Conservation (phyloP, 2,329 filamentous ascomycete genomes). For the Cryphonectria nitschkei region DNA sequence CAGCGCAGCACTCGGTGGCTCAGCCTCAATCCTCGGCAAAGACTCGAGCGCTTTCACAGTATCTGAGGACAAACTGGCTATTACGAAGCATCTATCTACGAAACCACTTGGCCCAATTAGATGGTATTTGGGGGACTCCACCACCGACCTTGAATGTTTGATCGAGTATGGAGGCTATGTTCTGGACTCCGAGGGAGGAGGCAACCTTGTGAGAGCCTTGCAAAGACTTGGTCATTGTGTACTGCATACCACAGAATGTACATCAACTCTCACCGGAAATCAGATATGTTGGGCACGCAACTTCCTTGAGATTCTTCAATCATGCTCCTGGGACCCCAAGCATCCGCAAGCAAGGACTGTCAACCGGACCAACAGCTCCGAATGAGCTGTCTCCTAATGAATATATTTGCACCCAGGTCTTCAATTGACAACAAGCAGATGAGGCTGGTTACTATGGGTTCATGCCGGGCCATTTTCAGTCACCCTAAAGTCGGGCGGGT, state of each 20-base stretch:
- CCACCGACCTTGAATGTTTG: constrained; percentile 60
- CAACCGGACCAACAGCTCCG: not conserved
- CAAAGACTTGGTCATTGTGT: constrained; percentile 43
- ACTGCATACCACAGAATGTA: constrained; percentile 44
- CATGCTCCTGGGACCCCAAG: too few species aligned
- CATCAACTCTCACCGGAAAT: constrained; percentile 31
- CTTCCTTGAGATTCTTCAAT: constrained; percentile 46
- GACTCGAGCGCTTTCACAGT: constrained; percentile 33
- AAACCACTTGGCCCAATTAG: constrained; percentile 33
- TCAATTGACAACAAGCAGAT: not conserved
- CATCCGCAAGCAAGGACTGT: not conserved
- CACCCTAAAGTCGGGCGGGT: not conserved
- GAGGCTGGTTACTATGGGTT: not conserved
- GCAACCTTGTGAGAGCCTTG: constrained; percentile 42
- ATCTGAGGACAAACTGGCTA: constrained; percentile 48
- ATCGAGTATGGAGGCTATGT: constrained; percentile 50
- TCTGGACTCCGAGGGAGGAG: constrained; percentile 44
- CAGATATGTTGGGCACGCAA: constrained; percentile 48
- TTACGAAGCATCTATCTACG: constrained; percentile 35
- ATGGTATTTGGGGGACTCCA: constrained; percentile 63
- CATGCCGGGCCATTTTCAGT: not conserved
- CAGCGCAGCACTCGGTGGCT: not conserved
- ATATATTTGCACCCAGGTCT: not conserved
- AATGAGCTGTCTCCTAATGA: not conserved
- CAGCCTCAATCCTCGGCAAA: not conserved